A percentile compares a stretch with the other conserved stretches of the same genome.
Evolutionary conservation across 225 moss, liverwort and hornwort genomes (phyloP).

Genomic region (Sphagnum contortum): DNA sequence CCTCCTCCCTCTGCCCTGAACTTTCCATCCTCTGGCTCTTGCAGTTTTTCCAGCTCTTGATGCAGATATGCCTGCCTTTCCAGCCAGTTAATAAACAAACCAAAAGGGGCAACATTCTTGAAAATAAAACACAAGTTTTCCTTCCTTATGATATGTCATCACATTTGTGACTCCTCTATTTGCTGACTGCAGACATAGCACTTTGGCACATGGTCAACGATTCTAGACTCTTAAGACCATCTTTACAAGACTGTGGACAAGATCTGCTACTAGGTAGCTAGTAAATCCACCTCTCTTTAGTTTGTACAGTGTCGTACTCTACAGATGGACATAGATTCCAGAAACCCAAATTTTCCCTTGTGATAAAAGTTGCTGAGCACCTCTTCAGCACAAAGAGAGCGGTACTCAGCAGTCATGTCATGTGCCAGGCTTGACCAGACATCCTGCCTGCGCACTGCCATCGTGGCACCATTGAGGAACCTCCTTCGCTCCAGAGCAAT

Average conservation of each 20-base stretch:
- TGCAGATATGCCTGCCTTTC: slow-evolving; percentile 66
- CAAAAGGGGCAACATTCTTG: too few species aligned
- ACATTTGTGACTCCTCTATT: neutral
- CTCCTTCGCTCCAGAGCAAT: slow-evolving; percentile 59
- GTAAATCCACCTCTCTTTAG: too few species aligned
- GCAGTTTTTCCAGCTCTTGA: slow-evolving; percentile 84
- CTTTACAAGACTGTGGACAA: too few species aligned
- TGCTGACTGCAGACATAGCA: neutral
- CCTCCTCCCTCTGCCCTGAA: slow-evolving; percentile 48
- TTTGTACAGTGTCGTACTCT: too few species aligned
- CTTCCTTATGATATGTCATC: too few species aligned
- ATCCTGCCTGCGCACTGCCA: slow-evolving; percentile 50
- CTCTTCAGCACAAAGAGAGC: slow-evolving; percentile 73
- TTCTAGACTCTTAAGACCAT: too few species aligned
- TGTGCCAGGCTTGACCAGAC: slow-evolving; percentile 57
- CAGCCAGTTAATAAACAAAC: neutral
- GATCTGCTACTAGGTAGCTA: too few species aligned
- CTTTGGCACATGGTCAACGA: too few species aligned
- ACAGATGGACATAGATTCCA: too few species aligned
- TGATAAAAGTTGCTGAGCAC: slow-evolving; percentile 7
- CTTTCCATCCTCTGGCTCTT: slow-evolving; percentile 52
- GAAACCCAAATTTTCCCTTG: too few species aligned
- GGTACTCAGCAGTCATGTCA: slow-evolving; percentile 58
- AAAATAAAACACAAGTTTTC: too few species aligned
- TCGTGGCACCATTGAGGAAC: slow-evolving; percentile 47